Conservation (phyloP, 2,329 filamentous ascomycete genomes). For the Dactylonectria estremocensis region DNA sequence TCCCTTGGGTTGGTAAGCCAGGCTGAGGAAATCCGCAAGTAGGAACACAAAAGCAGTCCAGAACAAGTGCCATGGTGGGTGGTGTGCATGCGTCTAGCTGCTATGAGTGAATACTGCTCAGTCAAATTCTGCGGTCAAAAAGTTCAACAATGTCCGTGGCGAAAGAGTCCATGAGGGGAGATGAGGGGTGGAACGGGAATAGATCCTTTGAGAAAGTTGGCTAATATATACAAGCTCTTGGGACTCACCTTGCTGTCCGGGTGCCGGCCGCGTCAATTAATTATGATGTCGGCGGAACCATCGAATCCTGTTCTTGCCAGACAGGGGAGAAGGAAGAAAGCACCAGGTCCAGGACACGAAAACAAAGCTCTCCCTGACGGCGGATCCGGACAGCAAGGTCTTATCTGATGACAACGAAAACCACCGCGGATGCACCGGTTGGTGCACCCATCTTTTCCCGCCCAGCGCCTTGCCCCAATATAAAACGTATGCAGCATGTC, state of each 20-base stretch:
- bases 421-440: constrained; percentile 45
- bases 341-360: constrained; percentile 51
- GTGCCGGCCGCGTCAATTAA: constrained; percentile 55
- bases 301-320: constrained; percentile 47
- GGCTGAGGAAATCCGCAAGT: constrained; percentile 6
- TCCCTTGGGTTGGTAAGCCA: constrained; percentile 29
- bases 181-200: constrained; percentile 36
- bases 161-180: constrained; percentile 39
- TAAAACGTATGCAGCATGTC: constrained; percentile 54
- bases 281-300: constrained; percentile 47
- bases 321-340: constrained; percentile 44
- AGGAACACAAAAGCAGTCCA: constrained; percentile 21
- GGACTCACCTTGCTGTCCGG: constrained; percentile 70
- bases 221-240: constrained; percentile 68
- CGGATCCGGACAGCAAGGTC: constrained; percentile 55
- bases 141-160: constrained; percentile 36
- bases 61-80: constrained; percentile 20
- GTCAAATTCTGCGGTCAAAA: constrained; percentile 44
- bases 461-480: constrained; percentile 49
- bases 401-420: constrained; percentile 38
- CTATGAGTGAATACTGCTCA: constrained; percentile 43
- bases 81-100: constrained; percentile 42
- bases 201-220: constrained; percentile 59
- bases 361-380: constrained; percentile 50
- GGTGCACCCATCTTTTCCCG: constrained; percentile 48